Base-by-base conservation (phyloP, 805 yeast species). In the Blastobotrys parvus region DNA sequence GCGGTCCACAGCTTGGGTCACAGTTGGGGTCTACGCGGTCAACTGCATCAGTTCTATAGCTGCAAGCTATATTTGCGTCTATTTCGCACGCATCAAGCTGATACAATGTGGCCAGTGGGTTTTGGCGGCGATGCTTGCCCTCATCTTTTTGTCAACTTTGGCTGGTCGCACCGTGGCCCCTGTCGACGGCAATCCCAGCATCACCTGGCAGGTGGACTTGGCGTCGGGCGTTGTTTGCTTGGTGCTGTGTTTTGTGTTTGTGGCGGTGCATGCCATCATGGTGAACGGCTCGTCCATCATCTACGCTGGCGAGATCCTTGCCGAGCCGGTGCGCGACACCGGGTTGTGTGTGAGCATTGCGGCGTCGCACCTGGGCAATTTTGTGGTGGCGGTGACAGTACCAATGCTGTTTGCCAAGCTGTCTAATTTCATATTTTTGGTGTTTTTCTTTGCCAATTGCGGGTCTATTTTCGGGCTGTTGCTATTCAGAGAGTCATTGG, bases 201-300 rank as follows among this genome's bases (percentile, higher is more conserved):
- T 20, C 13, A 25, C 11, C 15, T 34, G 37, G 37, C 3, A 30
- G 3, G 44, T 40, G 5, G 41, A 39, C 7, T 18, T 32, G 4
- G 32, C 10, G 15, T n/a, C 20, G 6, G 39, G 50, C 1, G 18
- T 32, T n/a, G 22, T 27, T 10, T 25, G 45, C 35, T 39, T 47
- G 18, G n/a, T n/a, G 46, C 20, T 37, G 4, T 47, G 50, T 21
- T 45, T 45, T 38, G 6, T 35, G 3, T 45, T 45, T 40, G 46
- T 47, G 3, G 22, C 25, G 10, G 19, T 30, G 2, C 45, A 42
- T 36, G 41, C 48, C 10, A 18, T 30, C 3, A 35, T 35, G 13
- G 25, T 47, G 3, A 32, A 45, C 17, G 36, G 46, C n/a, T 13
- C 35, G 6, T 19, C 48, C n/a, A 44, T 47, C 38, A 39, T 41